These are phyloP conservation scores for Gyromitra esculenta DNA, from an alignment of 2,329 filamentous ascomycete species.

Conservation along the genomic window DNA sequence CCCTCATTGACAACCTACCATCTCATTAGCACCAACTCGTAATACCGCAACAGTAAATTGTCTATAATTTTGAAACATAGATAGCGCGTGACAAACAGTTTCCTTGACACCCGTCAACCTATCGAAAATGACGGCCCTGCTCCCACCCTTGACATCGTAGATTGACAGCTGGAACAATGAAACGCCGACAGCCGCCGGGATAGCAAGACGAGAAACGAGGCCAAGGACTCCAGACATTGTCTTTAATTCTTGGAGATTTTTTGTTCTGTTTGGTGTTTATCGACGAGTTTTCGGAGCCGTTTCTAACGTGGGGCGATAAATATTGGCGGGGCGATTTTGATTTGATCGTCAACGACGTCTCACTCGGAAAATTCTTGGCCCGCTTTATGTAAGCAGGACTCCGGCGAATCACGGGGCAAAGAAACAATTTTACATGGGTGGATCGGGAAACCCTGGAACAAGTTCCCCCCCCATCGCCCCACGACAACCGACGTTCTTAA, in stretches of 20 bases:
- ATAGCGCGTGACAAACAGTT: slow-evolving; percentile 59
- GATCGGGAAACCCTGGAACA: neutral
- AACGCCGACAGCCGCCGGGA: slow-evolving; percentile 76
- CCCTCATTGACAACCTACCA: slow-evolving; percentile 83
- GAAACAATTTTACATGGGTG: slow-evolving; percentile 11
- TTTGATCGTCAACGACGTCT: slow-evolving; percentile 8
- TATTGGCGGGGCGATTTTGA: slow-evolving; percentile 25
- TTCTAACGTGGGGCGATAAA: slow-evolving; percentile 12
- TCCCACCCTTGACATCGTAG: slow-evolving; percentile 96
- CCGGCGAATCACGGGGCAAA: slow-evolving; percentile 3
- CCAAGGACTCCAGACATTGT: slow-evolving; percentile 63
- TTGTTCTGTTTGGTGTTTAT: slow-evolving; percentile 20
- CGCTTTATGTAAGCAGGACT: slow-evolving; percentile 5
- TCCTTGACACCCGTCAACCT: slow-evolving; percentile 91
- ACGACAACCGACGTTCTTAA: slow-evolving; percentile 15
- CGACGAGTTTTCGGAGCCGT: neutral
- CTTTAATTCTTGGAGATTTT: neutral
- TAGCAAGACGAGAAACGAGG: slow-evolving; percentile 72
- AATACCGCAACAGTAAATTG: neutral
- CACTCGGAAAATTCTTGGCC: slow-evolving; percentile 17
- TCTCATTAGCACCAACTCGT: neutral
- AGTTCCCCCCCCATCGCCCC: neutral
- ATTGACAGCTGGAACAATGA: slow-evolving; percentile 79
- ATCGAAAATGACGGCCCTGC: slow-evolving; percentile 97
- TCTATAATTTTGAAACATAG: neutral